These are phyloP conservation scores for Lablab purpureus DNA, from an alignment of 306 rosid genomes.

Conservation along the genomic window DNA sequence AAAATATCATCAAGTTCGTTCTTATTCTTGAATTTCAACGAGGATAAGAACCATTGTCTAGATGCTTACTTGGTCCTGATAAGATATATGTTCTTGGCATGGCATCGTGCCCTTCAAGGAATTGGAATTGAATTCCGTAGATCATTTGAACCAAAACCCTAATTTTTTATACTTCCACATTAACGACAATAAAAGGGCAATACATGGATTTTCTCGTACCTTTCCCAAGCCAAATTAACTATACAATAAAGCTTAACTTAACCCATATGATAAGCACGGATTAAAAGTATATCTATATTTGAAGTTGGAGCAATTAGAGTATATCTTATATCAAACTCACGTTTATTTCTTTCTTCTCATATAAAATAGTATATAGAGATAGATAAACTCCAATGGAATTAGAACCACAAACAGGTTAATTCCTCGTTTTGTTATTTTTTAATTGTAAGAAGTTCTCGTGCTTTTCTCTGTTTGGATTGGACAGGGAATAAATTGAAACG, in stretches of 20 bases:
- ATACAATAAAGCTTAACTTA: background rate
- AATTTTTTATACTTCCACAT: background rate
- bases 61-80: slow-evolving; percentile 45
- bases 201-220: background rate
- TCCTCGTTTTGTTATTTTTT: background rate
- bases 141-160: slow-evolving; percentile 28
- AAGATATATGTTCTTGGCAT: slow-evolving; percentile 36
- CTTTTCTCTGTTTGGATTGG: slow-evolving; percentile 19
- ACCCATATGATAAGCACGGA: background rate
- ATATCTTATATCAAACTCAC: background rate
- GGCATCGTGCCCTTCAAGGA: slow-evolving; percentile 42
- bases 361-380: background rate
- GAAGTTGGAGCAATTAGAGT: background rate
- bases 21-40: slow-evolving; percentile 17
- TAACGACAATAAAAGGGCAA: background rate
- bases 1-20: slow-evolving; percentile 7
- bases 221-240: background rate
- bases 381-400: background rate
- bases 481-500: slow-evolving; percentile 35
- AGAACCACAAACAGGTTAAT: slow-evolving; percentile 12
- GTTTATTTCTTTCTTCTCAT: background rate
- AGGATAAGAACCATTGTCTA: slow-evolving; percentile 35
- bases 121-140: slow-evolving; percentile 49
- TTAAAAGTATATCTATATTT: background rate
- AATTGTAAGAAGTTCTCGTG: slow-evolving; percentile 16